Evolutionary conservation across 192 early-diverging fungal genomes (phyloP), one percentile per base, ranked within the genome.

Genomic region (Backusella psychrophila): DNA sequence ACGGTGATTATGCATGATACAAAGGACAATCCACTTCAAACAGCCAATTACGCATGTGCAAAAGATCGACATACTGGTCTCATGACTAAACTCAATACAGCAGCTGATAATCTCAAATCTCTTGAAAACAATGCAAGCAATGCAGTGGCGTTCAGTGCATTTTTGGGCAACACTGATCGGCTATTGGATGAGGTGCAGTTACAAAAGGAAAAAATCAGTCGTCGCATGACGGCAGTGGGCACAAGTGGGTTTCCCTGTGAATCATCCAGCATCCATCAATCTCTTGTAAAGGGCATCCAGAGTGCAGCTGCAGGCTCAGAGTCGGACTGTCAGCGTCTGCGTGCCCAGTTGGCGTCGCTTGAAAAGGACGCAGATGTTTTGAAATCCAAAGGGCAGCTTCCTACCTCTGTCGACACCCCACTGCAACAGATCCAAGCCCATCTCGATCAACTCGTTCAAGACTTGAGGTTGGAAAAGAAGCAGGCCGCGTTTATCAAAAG

Each of bases 401-500:
- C 33, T 9, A 11, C 2, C 2, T 53, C 72, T 0, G 49, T 56
- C 0, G 35, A 59, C 4, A 39, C 12, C 2, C 35, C 52, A 0
- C 49, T 73, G 11, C 19, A 73, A 23, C 17, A 7, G 2, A 65
- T 73, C 0, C 34, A 63, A 12, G 31, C 53, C 39, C 53, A 44
- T 1, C 35, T 74, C 2, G 38, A 69, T 15, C 65, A 76, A 17
- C 42, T 82, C 1, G n/a, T 11, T 9, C 67, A 39, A 6, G 35
- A 36, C 15, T 46, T 82, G 21, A 69, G 21, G 26, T 14, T 29
- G 4, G 81, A 76, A 23, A 77, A 79, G 35, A 75, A 65, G 9
- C 81, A 82, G 46, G 29, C 69, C 19, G 66, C 46, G 0, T 77
- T 76, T 66, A 35, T 79, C 21, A 44, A 75, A 26, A 75, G 79